phyloP scores from a whole-genome alignment of 495 filamentous ascomycete species.

The Aeminium ludgeri region DNA sequence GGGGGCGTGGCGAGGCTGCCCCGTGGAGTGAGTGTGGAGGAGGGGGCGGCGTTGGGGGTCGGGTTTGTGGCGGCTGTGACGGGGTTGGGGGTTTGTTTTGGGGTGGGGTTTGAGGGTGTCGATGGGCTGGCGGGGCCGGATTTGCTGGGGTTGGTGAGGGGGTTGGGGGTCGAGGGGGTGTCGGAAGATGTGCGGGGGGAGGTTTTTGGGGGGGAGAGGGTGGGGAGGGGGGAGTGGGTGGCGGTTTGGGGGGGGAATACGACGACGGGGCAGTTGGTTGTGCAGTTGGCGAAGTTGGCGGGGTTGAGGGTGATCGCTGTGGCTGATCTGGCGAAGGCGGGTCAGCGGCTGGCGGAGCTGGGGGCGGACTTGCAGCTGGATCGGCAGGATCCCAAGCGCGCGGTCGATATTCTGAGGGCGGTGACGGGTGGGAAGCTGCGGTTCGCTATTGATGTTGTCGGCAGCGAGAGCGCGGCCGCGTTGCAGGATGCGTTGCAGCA shows the following conservation, averaged over 20 bases:
- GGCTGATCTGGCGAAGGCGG: constrained; percentile 45
- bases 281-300: constrained; percentile 44
- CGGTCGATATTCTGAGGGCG: constrained; percentile 41
- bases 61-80: constrained; percentile 45
- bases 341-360: constrained; percentile 33
- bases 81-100: constrained; percentile 30
- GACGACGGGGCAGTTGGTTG: constrained; percentile 39
- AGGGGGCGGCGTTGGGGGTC: constrained; percentile 44
- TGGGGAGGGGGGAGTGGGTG: constrained; percentile 42
- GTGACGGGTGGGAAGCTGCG: constrained; percentile 37
- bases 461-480: constrained; percentile 37
- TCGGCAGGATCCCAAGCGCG: constrained; percentile 39
- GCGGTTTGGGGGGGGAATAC: constrained; percentile 53
- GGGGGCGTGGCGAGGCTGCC: constrained; percentile 48
- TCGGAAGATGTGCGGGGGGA: constrained; percentile 38
- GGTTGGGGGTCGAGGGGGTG: constrained; percentile 25
- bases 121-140: constrained; percentile 33
- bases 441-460: constrained; percentile 47
- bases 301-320: constrained; percentile 41
- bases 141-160: constrained; percentile 29
- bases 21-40: constrained; percentile 28
- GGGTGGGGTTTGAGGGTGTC: constrained; percentile 36
- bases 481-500: constrained; percentile 31
- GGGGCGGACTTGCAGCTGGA: constrained; percentile 46
- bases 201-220: constrained; percentile 34